phyloP scores from a whole-genome alignment of 768 basidiomycete species.

The Amanita brunnescens region DNA sequence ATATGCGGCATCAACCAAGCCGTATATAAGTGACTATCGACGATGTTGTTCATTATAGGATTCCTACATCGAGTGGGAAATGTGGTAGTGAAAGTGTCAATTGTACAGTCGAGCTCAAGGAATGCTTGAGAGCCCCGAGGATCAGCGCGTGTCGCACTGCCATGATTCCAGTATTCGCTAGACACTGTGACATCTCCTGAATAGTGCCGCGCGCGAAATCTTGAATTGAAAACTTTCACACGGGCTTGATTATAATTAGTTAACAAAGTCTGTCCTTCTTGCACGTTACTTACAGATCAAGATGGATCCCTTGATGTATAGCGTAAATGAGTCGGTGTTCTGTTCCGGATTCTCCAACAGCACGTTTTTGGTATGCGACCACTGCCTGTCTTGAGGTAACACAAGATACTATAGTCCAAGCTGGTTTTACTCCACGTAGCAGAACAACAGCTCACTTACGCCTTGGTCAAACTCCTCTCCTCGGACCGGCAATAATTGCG shows the following conservation, averaged over 20 bases:
- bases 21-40: conserved; percentile 53
- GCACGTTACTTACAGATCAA: conserved; percentile 39
- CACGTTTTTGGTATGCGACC: conserved; percentile 54
- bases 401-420: conserved; percentile 32
- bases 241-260: conserved; percentile 21
- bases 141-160: conserved; percentile 41
- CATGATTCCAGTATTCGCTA: conserved; percentile 28
- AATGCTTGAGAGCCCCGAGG: conserved; percentile 55
- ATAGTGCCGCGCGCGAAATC: conserved; percentile 54
- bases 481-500: conserved; percentile 59
- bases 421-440: background rate
- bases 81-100: conserved; percentile 48
- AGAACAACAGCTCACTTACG: conserved; percentile 26
- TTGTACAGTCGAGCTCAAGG: conserved; percentile 48
- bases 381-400: conserved; percentile 48
- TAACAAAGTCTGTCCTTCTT: background rate
- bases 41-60: conserved; percentile 44
- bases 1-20: conserved; percentile 35
- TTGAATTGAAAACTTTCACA: conserved; percentile 57
- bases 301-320: conserved; percentile 64
- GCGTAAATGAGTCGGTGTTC: conserved; percentile 60
- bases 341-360: conserved; percentile 52
- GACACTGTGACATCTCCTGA: conserved; percentile 46
- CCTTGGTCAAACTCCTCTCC: conserved; percentile 53
- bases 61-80: conserved; percentile 48